Percentiles rank a stretch among this genome's conserved stretches.
Evolutionary conservation across 495 filamentous ascomycete species (phyloP).

Genomic region (Hypoxylon rickii): DNA sequence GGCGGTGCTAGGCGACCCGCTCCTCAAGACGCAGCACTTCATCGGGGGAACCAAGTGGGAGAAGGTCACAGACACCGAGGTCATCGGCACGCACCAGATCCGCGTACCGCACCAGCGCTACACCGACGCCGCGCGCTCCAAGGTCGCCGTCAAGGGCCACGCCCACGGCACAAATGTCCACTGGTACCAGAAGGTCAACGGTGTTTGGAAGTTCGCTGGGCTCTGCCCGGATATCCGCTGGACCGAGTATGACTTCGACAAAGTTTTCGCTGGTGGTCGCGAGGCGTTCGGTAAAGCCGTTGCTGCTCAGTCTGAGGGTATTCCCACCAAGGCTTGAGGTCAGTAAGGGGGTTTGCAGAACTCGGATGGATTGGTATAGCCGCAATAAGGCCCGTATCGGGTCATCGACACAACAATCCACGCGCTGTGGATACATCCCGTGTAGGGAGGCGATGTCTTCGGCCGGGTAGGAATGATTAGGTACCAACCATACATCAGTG

Average conservation of each 20-base stretch:
- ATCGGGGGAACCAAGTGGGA: slow-evolving; percentile 75
- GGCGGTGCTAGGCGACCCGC: slow-evolving; percentile 69
- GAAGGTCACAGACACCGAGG: slow-evolving; percentile 66
- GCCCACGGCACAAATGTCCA: slow-evolving; percentile 72
- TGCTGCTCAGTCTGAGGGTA: slow-evolving; percentile 25
- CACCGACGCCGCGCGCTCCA: slow-evolving; percentile 54
- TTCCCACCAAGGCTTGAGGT: slow-evolving; percentile 22
- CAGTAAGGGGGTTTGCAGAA: too few relatives aligned
- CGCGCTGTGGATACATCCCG: too few relatives aligned
- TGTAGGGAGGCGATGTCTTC: too few relatives aligned
- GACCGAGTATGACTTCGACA: slow-evolving; percentile 71
- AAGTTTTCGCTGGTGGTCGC: slow-evolving; percentile 52
- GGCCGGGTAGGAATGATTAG: too few relatives aligned
- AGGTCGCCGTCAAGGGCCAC: slow-evolving; percentile 66
- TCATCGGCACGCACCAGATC: slow-evolving; percentile 76
- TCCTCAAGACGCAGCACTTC: slow-evolving; percentile 77
- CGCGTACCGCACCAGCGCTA: slow-evolving; percentile 74
- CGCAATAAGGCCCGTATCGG: too few relatives aligned
- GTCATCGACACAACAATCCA: too few relatives aligned
- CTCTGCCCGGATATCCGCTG: slow-evolving; percentile 72
- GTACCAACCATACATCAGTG: too few relatives aligned
- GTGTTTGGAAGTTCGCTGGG: slow-evolving; percentile 83
- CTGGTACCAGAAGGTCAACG: slow-evolving; percentile 74
- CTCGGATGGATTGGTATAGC: not conserved
- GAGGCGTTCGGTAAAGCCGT: slow-evolving; percentile 45